Conservation (phyloP, 352 stramenopile species). For the Phytophthora syringae region DNA sequence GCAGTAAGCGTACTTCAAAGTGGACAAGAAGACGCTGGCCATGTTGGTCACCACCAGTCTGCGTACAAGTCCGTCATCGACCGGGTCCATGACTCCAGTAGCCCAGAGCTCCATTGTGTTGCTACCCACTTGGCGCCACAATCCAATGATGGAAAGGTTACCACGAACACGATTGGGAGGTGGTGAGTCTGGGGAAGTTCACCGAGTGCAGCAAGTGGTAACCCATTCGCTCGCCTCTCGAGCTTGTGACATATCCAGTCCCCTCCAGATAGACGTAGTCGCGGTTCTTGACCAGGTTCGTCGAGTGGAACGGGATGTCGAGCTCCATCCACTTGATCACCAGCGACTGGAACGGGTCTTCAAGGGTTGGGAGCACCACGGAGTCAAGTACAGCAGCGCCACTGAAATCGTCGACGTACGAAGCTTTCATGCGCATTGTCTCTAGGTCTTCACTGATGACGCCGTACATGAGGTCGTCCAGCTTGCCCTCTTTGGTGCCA, state of each 20-base stretch:
- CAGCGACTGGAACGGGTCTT: slow-evolving; percentile 37
- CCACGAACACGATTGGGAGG: slow-evolving; percentile 46
- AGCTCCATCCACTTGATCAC: too few species aligned
- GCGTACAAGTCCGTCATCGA: slow-evolving; percentile 32
- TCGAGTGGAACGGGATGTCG: too few species aligned
- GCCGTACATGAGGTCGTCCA: slow-evolving; percentile 42
- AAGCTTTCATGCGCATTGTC: slow-evolving; percentile 35
- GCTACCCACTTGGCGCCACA: slow-evolving; percentile 49
- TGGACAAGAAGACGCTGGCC: slow-evolving; percentile 21
- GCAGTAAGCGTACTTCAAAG: too few species aligned
- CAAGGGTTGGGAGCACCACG: slow-evolving; percentile 31
- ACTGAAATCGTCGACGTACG: slow-evolving; percentile 38
- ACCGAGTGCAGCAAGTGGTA: too few species aligned
- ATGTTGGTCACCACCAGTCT: slow-evolving; percentile 29
- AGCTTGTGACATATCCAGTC: slow-evolving; percentile 24
- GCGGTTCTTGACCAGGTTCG: too few species aligned
- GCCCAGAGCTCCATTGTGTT: slow-evolving; percentile 53
- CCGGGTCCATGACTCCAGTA: slow-evolving; percentile 33
- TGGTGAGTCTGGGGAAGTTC: slow-evolving; percentile 28
- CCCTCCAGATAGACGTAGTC: slow-evolving; percentile 53
- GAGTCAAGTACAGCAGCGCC: slow-evolving; percentile 39
- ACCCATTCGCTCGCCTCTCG: slow-evolving; percentile 34
- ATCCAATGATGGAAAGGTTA: slow-evolving; percentile 48
- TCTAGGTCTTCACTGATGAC: slow-evolving; percentile 28
- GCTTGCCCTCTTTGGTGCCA: slow-evolving; percentile 18